Percentiles rank a stretch among this genome's conserved stretches.
Evolutionary conservation across 192 early-diverging fungal species (phyloP).

Genomic region (Geosiphon pyriformis): DNA sequence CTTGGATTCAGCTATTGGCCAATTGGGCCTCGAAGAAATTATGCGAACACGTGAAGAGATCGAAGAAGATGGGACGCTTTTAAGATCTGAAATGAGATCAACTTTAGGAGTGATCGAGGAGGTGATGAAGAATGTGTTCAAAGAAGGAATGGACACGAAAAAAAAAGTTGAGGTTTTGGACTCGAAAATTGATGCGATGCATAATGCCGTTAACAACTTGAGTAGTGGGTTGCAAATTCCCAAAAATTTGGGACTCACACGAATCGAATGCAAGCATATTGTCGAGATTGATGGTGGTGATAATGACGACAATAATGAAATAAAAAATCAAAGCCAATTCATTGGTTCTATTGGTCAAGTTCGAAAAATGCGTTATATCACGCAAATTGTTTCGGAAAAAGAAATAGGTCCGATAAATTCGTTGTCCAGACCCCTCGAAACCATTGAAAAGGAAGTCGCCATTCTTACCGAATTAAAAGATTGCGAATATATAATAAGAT

Average conservation of each 20-base stretch:
- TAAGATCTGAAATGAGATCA: constrained; percentile 1
- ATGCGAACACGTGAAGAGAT: neutral
- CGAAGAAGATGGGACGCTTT: neutral
- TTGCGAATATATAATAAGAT: constrained; percentile 15
- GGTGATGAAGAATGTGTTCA: neutral
- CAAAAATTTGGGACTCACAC: neutral
- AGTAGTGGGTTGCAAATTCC: neutral
- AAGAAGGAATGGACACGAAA: neutral
- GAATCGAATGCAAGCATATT: neutral
- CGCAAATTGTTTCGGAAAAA: constrained; percentile 6
- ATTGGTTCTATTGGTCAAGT: too few species aligned
- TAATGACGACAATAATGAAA: too few species aligned
- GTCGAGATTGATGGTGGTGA: neutral
- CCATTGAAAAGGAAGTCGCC: constrained; percentile 1
- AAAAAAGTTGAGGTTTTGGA: neutral
- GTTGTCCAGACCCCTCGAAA: neutral
- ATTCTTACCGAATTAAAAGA: constrained; percentile 12
- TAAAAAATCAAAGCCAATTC: too few species aligned
- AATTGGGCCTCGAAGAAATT: neutral
- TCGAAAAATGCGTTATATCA: constrained; percentile 2
- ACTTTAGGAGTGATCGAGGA: constrained; percentile 2
- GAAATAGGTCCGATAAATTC: too few species aligned
- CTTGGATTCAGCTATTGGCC: neutral
- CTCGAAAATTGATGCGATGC: neutral
- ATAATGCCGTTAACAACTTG: neutral